Evolutionary conservation across 768 basidiomycete species (phyloP), one percentile per base, ranked within the genome.

Genomic region (Hemileccinum impolitum): DNA sequence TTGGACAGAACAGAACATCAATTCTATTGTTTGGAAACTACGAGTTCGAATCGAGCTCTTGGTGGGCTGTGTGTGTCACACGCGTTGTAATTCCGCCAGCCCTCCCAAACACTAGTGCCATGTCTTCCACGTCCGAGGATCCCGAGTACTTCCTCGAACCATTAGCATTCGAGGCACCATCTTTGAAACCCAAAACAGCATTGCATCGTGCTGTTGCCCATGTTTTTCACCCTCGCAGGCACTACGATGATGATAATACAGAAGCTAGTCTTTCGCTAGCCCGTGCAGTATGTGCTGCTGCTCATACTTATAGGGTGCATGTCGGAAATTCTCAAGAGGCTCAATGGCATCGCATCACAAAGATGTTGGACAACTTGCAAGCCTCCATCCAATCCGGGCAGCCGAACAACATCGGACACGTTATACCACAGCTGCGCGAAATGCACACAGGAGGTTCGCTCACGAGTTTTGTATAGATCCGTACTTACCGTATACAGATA

Each of bases 401-500:
- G 7, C 3, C 28, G 30, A 13, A 35, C 12, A 14, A 6, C 4
- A 2, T 30, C 28, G 21, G 3, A 1, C 14, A 14, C 0, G 2
- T 47, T 15, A 23, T 39, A 4, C 21, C 25, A 13, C 48, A 54
- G 30, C 26, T 56, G 11, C 1, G 23, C 13, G n/a, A 13, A 8
- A 46, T 55, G 50, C 19, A 17, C 21, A 9, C 19, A 3, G 43
- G 52, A 39, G 48, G 48, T 45, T 41, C 3, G 10, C 6, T 23
- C 4, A 18, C 15, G 12, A 11, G 6, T 25, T 42, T 19, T 13
- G 9, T n/a, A 13, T 32, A 17, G 26, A 26, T 4, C n/a, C 14
- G 2, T 36, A 12, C 26, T 50, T 14, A 54, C 15, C 30, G 17
- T 34, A 13, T 6, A 0, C 35, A 78, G 76, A 71, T 46, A 56